phyloP scores from a whole-genome alignment of 108 stramenopile species.

The Nitzschia putrida region DNA sequence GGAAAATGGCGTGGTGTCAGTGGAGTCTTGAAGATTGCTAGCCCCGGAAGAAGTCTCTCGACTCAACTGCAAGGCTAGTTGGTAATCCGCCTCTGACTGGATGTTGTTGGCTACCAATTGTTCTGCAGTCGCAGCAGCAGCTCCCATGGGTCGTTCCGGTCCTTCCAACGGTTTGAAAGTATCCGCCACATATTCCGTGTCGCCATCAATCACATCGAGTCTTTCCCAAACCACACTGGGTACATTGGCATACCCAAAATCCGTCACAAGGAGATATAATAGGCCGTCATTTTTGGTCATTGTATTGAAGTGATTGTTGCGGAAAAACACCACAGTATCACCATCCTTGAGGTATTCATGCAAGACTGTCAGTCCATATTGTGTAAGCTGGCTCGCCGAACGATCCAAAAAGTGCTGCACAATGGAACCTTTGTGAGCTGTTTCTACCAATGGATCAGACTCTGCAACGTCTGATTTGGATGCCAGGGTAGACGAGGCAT shows the following conservation, averaged over 20 bases:
- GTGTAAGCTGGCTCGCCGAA: conserved; percentile 86
- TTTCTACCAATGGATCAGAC: conserved; percentile 30
- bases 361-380: conserved; percentile 75
- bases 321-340: conserved; percentile 88
- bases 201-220: conserved; percentile 86
- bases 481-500: conserved; percentile 41
- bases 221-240: conserved; percentile 88
- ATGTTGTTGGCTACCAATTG: conserved; percentile 52
- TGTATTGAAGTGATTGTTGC: conserved; percentile 96
- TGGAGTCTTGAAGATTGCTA: background rate
- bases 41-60: conserved; percentile 6
- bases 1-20: background rate
- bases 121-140: conserved; percentile 49
- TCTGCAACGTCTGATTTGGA: background rate
- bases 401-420: conserved; percentile 68
- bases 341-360: conserved; percentile 76
- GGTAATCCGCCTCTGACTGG: conserved; percentile 69
- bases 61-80: conserved; percentile 68
- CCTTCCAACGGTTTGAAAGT: conserved; percentile 47
- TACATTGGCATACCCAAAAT: conserved; percentile 88
- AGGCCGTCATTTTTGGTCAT: conserved; percentile 81
- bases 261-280: conserved; percentile 90
- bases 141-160: conserved; percentile 29
- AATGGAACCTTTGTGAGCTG: conserved; percentile 54
- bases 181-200: conserved; percentile 74